Conservation (phyloP, 2,329 filamentous ascomycete species). For the Periconia macrospinosa region DNA sequence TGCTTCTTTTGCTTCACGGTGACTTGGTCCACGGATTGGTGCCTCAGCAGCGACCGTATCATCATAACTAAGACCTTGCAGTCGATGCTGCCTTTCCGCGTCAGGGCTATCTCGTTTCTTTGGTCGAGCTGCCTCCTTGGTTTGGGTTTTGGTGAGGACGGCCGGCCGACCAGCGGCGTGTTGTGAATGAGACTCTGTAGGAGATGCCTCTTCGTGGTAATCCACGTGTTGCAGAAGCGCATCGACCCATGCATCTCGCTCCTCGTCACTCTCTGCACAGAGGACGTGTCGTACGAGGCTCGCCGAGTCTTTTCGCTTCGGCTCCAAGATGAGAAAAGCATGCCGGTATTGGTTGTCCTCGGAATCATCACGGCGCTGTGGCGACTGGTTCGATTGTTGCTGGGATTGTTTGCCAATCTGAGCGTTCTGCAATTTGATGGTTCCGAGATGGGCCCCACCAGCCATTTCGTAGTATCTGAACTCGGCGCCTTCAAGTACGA, state of each 20-base stretch:
- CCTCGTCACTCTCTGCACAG: conserved; percentile 90
- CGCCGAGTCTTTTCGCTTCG: conserved; percentile 91
- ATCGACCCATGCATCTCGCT: conserved; percentile 93
- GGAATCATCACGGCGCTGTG: conserved; percentile 69
- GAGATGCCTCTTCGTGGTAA: conserved; percentile 54
- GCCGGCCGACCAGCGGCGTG: background rate
- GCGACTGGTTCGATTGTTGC: conserved; percentile 60
- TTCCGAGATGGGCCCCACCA: conserved; percentile 86
- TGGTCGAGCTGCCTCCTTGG: conserved; percentile 31
- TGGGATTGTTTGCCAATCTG: conserved; percentile 93
- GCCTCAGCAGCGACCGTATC: conserved; percentile 61
- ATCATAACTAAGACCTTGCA: conserved; percentile 59
- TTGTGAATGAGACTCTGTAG: conserved; percentile 49
- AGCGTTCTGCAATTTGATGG: conserved; percentile 86
- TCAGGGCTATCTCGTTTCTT: conserved; percentile 44
- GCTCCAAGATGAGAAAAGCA: conserved; percentile 91
- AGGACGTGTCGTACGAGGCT: conserved; percentile 90
- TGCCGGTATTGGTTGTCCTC: conserved; percentile 93
- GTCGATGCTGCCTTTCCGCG: conserved; percentile 29
- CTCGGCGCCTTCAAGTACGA: conserved; percentile 68
- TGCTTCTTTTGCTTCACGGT: conserved; percentile 24
- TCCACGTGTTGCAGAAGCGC: conserved; percentile 88
- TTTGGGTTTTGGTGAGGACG: conserved; percentile 45
- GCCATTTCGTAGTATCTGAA: conserved; percentile 91
- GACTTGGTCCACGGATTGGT: conserved; percentile 53